Conservation (phyloP, 83 land plant genomes). For the Diphasiastrum complanatum region DNA sequence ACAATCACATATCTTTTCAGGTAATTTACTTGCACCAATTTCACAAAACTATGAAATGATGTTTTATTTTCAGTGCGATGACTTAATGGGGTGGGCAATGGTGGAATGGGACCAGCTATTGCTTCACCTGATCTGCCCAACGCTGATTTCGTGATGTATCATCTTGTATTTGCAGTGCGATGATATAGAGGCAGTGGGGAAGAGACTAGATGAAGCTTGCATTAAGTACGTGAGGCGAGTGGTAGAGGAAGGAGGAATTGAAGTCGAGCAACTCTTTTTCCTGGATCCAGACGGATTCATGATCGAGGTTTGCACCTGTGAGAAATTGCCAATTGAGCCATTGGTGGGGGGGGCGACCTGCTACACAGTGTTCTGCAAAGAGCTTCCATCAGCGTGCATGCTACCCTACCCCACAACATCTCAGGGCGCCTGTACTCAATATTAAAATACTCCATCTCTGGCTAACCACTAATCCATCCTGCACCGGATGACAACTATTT, state of each 20-base stretch:
- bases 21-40: slow-evolving; percentile 12
- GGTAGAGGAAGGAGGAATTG: slow-evolving; percentile 36
- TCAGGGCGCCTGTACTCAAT: too few species aligned
- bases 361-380: too few species aligned
- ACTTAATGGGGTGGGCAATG: neutral
- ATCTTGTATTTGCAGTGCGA: slow-evolving; percentile 43
- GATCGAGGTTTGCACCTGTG: slow-evolving; percentile 89
- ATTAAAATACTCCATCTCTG: too few species aligned
- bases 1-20: slow-evolving; percentile 81
- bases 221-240: slow-evolving; percentile 39
- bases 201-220: slow-evolving; percentile 35
- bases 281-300: slow-evolving; percentile 85
- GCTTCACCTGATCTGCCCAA: neutral
- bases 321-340: slow-evolving; percentile 58
- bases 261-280: slow-evolving; percentile 73
- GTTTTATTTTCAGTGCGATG: neutral
- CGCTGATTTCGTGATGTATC: neutral
- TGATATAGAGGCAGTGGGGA: slow-evolving; percentile 47
- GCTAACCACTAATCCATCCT: too few species aligned
- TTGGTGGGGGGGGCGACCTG: slow-evolving; percentile 4
- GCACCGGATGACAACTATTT: too few species aligned
- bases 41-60: neutral
- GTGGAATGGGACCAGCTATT: too few species aligned
- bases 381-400: too few species aligned
- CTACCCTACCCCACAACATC: too few species aligned